Conservation (phyloP, 805 yeast species). For the Candida koratica region DNA sequence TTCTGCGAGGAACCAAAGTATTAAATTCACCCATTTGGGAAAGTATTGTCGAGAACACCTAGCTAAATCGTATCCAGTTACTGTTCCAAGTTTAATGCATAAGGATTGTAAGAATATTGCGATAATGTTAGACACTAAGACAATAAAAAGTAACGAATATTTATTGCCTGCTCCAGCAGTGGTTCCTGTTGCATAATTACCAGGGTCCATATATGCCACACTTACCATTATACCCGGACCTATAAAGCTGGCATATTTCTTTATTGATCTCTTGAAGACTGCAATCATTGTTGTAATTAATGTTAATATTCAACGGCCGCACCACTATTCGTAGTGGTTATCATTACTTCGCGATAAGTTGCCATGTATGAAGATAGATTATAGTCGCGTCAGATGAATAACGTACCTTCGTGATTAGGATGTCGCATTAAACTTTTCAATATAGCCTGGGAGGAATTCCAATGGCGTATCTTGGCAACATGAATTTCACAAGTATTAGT, state of each 20-base stretch:
- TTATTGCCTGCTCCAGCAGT: conserved; percentile 45
- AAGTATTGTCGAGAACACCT: conserved; percentile 39
- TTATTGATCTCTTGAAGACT: neutral
- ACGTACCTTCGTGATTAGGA: no score
- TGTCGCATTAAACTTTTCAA: no score
- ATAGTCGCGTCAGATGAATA: no score
- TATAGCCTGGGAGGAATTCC: no score
- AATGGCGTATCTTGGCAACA: no score
- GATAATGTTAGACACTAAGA: conserved; percentile 40
- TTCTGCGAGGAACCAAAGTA: conserved; percentile 43
- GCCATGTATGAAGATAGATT: no score
- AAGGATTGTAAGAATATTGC: conserved; percentile 45
- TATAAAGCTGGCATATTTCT: conserved; percentile 37
- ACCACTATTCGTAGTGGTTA: no score
- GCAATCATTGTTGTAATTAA: no score
- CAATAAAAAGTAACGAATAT: conserved; percentile 41
- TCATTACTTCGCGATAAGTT: no score
- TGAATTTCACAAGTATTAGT: no score
- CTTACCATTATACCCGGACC: conserved; percentile 49
- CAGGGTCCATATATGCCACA: conserved; percentile 53
- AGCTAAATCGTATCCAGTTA: conserved; percentile 47
- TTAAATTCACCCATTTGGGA: conserved; percentile 37
- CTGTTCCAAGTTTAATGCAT: conserved; percentile 46
- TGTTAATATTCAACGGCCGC: no score
- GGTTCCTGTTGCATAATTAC: conserved; percentile 48